phyloP scores from a whole-genome alignment of 2,329 filamentous ascomycete genomes.

The Xylaria sp. region DNA sequence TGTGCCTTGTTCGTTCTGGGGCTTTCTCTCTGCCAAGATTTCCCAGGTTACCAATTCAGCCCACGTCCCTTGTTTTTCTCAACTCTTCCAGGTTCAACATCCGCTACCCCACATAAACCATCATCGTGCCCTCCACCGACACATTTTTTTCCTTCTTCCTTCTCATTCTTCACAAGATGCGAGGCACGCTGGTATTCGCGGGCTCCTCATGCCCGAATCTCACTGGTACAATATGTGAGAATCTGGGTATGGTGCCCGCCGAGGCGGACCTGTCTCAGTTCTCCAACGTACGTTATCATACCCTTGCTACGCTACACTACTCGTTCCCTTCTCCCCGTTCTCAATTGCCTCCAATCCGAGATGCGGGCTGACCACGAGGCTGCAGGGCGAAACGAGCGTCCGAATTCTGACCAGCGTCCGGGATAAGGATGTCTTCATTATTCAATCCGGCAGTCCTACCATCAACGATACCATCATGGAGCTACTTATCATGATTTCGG shows the following conservation, averaged over 20 bases:
- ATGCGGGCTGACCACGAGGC: slow-evolving; percentile 30
- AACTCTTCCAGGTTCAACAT: slow-evolving; percentile 2
- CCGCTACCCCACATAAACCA: slow-evolving; percentile 22
- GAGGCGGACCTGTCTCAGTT: slow-evolving; percentile 69
- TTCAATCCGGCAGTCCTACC: slow-evolving; percentile 92
- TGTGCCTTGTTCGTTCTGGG: slow-evolving; percentile 6
- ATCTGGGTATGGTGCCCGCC: slow-evolving; percentile 66
- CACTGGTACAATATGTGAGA: slow-evolving; percentile 68
- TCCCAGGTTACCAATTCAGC: neutral
- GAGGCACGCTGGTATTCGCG: slow-evolving; percentile 69
- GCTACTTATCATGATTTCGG: slow-evolving; percentile 97
- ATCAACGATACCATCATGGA: slow-evolving; percentile 99
- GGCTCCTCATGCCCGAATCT: slow-evolving; percentile 69
- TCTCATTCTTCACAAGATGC: slow-evolving; percentile 48
- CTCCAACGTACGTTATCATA: slow-evolving; percentile 61
- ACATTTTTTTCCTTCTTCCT: slow-evolving; percentile 32
- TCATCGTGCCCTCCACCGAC: slow-evolving; percentile 29
- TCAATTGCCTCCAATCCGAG: neutral
- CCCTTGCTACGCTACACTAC: neutral
- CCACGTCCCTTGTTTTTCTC: neutral
- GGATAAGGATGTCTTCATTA: slow-evolving; percentile 98
- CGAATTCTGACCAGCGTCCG: slow-evolving; percentile 76
- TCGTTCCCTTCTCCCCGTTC: neutral
- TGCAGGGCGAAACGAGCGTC: slow-evolving; percentile 69
- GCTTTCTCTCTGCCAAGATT: too few relatives aligned